These are phyloP conservation scores for Tephrocybe sp. DNA, from an alignment of 768 basidiomycete genomes.

Conservation along the genomic window DNA sequence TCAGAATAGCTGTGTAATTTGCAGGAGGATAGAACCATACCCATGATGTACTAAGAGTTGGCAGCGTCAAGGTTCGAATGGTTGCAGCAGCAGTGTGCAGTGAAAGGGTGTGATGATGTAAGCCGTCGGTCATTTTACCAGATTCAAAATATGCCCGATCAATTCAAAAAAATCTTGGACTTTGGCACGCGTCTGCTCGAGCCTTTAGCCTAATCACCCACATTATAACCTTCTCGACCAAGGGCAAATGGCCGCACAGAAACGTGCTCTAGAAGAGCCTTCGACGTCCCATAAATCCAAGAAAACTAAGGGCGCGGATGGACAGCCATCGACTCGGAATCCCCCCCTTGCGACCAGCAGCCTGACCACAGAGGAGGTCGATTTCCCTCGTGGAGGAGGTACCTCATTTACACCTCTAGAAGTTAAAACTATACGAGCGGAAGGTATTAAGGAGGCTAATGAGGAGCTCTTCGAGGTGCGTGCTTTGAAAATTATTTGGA, in stretches of 20 bases:
- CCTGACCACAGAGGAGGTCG: constrained; percentile 65
- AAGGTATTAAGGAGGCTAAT: constrained; percentile 83
- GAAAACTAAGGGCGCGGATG: constrained; percentile 49
- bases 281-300: constrained; percentile 50
- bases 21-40: constrained; percentile 27
- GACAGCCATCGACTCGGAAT: constrained; percentile 26
- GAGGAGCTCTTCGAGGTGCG: constrained; percentile 72
- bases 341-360: constrained; percentile 26
- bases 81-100: background rate
- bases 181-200: constrained; percentile 10
- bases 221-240: background rate
- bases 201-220: background rate
- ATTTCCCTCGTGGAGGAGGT: constrained; percentile 96
- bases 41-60: constrained; percentile 24
- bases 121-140: constrained; percentile 8
- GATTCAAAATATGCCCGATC: constrained; percentile 17
- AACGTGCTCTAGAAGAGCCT: constrained; percentile 60
- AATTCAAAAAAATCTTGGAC: constrained; percentile 20
- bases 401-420: constrained; percentile 86
- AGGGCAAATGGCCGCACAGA: constrained; percentile 46
- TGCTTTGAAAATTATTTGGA: constrained; percentile 2
- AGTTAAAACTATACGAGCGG: constrained; percentile 79
- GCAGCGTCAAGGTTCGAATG: too few species aligned
- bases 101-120: constrained; percentile 20
- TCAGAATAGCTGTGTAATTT: constrained; percentile 7